phyloP scores from a whole-genome alignment of 2,329 filamentous ascomycete genomes.

The Epichloe amarillans region DNA sequence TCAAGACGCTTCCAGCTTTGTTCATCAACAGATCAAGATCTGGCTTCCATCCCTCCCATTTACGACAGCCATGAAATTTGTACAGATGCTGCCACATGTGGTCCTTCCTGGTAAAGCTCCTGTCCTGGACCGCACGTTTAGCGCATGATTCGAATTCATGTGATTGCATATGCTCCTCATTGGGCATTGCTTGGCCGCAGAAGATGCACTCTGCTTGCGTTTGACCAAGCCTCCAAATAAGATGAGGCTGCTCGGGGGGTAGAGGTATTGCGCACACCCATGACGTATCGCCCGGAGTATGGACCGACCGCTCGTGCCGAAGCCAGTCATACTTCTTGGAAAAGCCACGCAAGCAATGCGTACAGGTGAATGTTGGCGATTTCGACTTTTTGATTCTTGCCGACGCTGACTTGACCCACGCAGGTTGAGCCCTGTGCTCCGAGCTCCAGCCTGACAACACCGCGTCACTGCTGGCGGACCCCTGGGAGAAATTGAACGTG shows the following conservation, averaged over 20 bases:
- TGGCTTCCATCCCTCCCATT: constrained; percentile 34
- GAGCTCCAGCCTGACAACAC: constrained; percentile 3
- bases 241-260: constrained; percentile 22
- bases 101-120: constrained; percentile 28
- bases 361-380: constrained; percentile 21
- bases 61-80: constrained; percentile 32
- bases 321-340: constrained; percentile 28
- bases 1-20: background rate
- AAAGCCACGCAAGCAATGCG: constrained; percentile 24
- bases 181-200: constrained; percentile 22
- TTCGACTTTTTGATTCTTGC: constrained; percentile 6
- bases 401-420: constrained; percentile 7
- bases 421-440: background rate
- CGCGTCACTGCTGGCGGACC: constrained; percentile 7
- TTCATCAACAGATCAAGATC: constrained; percentile 20
- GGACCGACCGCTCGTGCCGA: constrained; percentile 37
- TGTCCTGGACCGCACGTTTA: constrained; percentile 29
- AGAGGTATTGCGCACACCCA: constrained; percentile 37
- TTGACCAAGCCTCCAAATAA: constrained; percentile 35
- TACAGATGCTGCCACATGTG: constrained; percentile 28
- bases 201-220: constrained; percentile 27
- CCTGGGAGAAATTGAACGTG: constrained; percentile 6
- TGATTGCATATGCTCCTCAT: constrained; percentile 22
- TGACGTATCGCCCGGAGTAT: constrained; percentile 26
- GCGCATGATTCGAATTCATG: constrained; percentile 35